Base-by-base conservation (phyloP, 805 yeast species). In the Nakazawaea molendinolei region DNA sequence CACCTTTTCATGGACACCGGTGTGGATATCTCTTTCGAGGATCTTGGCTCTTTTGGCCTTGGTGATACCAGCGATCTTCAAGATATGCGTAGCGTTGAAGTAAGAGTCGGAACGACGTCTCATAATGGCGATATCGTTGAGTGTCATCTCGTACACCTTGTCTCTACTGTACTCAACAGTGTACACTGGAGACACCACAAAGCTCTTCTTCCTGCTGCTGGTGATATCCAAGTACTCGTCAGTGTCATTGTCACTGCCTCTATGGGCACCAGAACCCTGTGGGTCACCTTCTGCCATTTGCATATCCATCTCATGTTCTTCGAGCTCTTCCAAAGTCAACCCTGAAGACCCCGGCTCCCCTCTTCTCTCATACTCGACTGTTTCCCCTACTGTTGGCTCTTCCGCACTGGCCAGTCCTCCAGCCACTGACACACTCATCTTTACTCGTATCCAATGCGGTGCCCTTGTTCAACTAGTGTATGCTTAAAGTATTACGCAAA, bases 31-130 rank as follows among this genome's bases (percentile, higher is more conserved):
- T 50, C 82, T 77, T 55, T 89, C 97, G 48, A 89, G 69, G 43
- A 89, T 86, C 49, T 95, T 79, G 14, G 97, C 89, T 46, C 97
- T 65, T 56, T 84, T 86, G 1, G 97, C 95, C 59, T 89, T 89
- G 42, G 96, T 95, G 56, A 87, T 87, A 53, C 84, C 80, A 31
- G 97, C 95, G 28, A 90, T 89, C 56, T 90, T 90, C 43, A 90
- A 66, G 32, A 90, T 86, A 55, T 90, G 97, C 18, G 97, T 90
- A 9, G 97, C 97, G 59, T 90, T 90, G 41, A 82, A 85, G 89
- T 89, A 83, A 38, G 80, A 80, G 53, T 83, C 92, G 24, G 67
- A 61, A 46, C 79, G 76, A 39, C 92, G 62, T 57, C 89, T 69
- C 92, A 83, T 83, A 12, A 83, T 77, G 19, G 89, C 83, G 14